Percentiles rank a stretch among this genome's conserved stretches.
Conservation (phyloP, 805 yeast species). For the Saturnispora sanitii region DNA sequence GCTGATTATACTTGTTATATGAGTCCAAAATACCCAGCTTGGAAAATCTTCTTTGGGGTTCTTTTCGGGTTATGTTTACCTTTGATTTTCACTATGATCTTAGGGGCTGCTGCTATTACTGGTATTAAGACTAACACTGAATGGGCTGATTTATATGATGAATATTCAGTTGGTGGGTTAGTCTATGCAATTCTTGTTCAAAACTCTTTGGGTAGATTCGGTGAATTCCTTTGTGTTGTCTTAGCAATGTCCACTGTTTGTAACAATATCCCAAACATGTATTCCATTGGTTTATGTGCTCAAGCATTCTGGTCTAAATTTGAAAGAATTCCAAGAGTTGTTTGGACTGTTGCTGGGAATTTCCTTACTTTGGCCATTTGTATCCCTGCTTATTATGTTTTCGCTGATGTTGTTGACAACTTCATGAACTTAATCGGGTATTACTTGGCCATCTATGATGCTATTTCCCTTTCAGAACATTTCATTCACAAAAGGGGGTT, state of each 20-base stretch:
- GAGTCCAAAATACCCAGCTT: slow-evolving; percentile 51
- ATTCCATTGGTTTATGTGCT: slow-evolving; percentile 78
- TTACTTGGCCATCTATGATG: slow-evolving; percentile 78
- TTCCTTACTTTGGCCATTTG: slow-evolving; percentile 73
- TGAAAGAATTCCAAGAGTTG: slow-evolving; percentile 65
- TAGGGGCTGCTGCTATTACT: slow-evolving; percentile 82
- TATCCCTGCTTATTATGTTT: slow-evolving; percentile 77
- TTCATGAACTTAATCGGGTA: slow-evolving; percentile 90
- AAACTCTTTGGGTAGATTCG: slow-evolving; percentile 78
- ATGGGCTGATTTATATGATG: slow-evolving; percentile 42
- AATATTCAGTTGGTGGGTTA: slow-evolving; percentile 68
- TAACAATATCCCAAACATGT: slow-evolving; percentile 89
- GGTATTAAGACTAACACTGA: slow-evolving; percentile 41
- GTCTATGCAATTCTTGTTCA: slow-evolving; percentile 68
- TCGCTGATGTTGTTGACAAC: slow-evolving; percentile 63
- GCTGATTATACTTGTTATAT: slow-evolving; percentile 88
- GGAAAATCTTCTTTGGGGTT: slow-evolving; percentile 55
- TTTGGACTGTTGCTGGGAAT: slow-evolving; percentile 75
- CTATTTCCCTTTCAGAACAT: slow-evolving; percentile 73
- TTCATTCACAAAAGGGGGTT: slow-evolving; percentile 63
- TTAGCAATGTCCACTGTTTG: slow-evolving; percentile 81
- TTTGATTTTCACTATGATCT: slow-evolving; percentile 56
- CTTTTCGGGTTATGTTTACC: slow-evolving; percentile 58
- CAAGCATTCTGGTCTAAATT: slow-evolving; percentile 77
- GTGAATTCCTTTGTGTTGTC: slow-evolving; percentile 79